These are phyloP conservation scores for Aureobasidium sp. DNA, from an alignment of 2,329 filamentous ascomycete species.

Conservation along the genomic window DNA sequence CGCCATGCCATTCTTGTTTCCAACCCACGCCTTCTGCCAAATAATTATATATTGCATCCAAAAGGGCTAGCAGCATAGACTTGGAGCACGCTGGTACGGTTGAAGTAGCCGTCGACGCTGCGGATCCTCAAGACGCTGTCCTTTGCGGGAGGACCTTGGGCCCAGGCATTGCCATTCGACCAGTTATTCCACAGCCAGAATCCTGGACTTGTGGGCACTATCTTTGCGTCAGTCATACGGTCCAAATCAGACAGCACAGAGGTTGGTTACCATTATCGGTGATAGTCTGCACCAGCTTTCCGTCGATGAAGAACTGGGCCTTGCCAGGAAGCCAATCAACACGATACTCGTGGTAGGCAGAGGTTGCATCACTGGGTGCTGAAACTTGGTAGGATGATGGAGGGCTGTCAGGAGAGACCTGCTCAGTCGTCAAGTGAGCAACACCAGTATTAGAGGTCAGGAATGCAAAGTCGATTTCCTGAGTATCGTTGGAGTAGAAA, in stretches of 20 bases:
- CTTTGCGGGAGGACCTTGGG: slow-evolving; percentile 57
- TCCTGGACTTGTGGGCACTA: not conserved
- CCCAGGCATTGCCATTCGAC: slow-evolving; percentile 67
- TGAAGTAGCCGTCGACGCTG: slow-evolving; percentile 44
- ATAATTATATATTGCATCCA: not conserved
- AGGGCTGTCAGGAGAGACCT: slow-evolving; percentile 56
- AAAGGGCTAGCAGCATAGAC: not conserved
- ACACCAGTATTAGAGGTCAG: slow-evolving; percentile 6
- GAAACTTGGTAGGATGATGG: slow-evolving; percentile 55
- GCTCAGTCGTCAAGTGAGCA: slow-evolving; percentile 48
- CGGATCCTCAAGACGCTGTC: slow-evolving; percentile 60
- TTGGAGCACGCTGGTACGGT: not conserved
- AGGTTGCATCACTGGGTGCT: slow-evolving; percentile 52
- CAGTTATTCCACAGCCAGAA: slow-evolving; percentile 54
- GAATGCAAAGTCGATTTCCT: slow-evolving; percentile 70
- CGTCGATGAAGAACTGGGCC: slow-evolving; percentile 65
- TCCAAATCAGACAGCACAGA: slow-evolving; percentile 40
- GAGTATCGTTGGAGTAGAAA: slow-evolving; percentile 73
- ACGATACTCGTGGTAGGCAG: slow-evolving; percentile 73
- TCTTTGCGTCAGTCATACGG: not conserved
- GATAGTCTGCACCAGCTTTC: slow-evolving; percentile 49
- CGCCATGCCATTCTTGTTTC: too few relatives aligned
- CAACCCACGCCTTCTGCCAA: too few relatives aligned
- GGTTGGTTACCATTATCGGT: slow-evolving; percentile 25
- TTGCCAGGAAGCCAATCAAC: slow-evolving; percentile 61